These are phyloP conservation scores for Cyberlindnera veronae DNA, from an alignment of 805 yeast genomes.

Conservation along the genomic window DNA sequence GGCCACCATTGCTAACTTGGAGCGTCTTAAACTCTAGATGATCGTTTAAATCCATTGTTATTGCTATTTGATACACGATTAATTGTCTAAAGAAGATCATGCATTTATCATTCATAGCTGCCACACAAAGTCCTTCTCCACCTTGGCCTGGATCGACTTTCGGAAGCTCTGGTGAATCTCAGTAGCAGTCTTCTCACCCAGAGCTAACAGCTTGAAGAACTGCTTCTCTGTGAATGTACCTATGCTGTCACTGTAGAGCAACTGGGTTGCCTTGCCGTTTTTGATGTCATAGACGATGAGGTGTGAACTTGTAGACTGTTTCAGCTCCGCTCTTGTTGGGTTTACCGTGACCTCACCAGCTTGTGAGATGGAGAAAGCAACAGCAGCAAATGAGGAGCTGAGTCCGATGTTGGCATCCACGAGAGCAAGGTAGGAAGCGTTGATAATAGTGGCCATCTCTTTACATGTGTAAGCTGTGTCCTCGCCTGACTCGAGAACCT, in stretches of 20 bases:
- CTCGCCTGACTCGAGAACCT: slow-evolving; percentile 54
- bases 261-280: slow-evolving; percentile 46
- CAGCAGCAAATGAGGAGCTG: slow-evolving; percentile 56
- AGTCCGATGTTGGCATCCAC: slow-evolving; percentile 78
- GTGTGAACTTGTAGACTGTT: slow-evolving; percentile 54
- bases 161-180: slow-evolving; percentile 48
- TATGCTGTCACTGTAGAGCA: slow-evolving; percentile 67
- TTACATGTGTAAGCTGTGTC: slow-evolving; percentile 28
- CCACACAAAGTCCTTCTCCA: slow-evolving; percentile 61
- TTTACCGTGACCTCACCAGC: slow-evolving; percentile 33
- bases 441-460: slow-evolving; percentile 39
- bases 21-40: slow-evolving; percentile 67
- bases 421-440: slow-evolving; percentile 70
- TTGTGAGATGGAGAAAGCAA: slow-evolving; percentile 41
- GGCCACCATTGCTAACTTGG: slow-evolving; percentile 80
- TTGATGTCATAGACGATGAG: slow-evolving; percentile 56
- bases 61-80: neutral
- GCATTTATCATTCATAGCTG: slow-evolving; percentile 23
- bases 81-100: neutral
- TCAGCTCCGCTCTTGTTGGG: slow-evolving; percentile 46
- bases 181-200: slow-evolving; percentile 46
- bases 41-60: no score
- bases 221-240: slow-evolving; percentile 64
- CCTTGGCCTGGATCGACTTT: slow-evolving; percentile 42
- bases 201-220: slow-evolving; percentile 49